Percentiles rank a stretch among this genome's conserved stretches.
Conservation (phyloP, 495 filamentous ascomycete genomes). For the Podospora fimiseda region DNA sequence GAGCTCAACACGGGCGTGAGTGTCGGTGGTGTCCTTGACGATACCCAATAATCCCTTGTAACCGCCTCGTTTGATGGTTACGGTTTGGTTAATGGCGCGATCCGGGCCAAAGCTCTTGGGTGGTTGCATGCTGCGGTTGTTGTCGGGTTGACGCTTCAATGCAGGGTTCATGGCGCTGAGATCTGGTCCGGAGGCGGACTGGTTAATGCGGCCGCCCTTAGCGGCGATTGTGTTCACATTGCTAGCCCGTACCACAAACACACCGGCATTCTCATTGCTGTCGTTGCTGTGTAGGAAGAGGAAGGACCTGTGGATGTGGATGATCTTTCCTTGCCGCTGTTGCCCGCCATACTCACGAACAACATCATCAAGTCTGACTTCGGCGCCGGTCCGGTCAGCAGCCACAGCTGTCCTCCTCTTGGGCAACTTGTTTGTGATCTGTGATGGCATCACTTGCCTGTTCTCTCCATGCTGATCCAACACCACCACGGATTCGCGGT, state of each 20-base stretch:
- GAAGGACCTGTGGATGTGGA: slow-evolving; percentile 85
- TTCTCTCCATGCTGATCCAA: slow-evolving; percentile 83
- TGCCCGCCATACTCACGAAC: slow-evolving; percentile 88
- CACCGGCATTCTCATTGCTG: slow-evolving; percentile 80
- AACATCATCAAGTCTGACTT: slow-evolving; percentile 84
- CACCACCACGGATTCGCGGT: slow-evolving; percentile 82
- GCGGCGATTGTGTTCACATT: slow-evolving; percentile 85
- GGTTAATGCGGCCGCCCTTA: slow-evolving; percentile 72
- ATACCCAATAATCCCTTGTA: slow-evolving; percentile 93
- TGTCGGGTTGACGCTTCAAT: slow-evolving; percentile 53
- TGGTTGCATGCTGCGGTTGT: slow-evolving; percentile 60
- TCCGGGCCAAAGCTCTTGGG: slow-evolving; percentile 74
- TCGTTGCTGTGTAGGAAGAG: slow-evolving; percentile 80
- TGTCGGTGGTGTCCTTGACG: slow-evolving; percentile 85
- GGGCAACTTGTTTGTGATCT: slow-evolving; percentile 80
- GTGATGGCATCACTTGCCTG: slow-evolving; percentile 77
- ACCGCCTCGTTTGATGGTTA: slow-evolving; percentile 72
- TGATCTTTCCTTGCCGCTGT: slow-evolving; percentile 74
- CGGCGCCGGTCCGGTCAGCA: slow-evolving; percentile 86
- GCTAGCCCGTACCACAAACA: slow-evolving; percentile 79
- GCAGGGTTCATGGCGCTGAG: slow-evolving; percentile 90
- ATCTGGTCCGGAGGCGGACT: slow-evolving; percentile 59
- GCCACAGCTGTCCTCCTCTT: slow-evolving; percentile 77
- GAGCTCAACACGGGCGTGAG: slow-evolving; percentile 79
- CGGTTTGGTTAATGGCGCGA: slow-evolving; percentile 82